Evolutionary conservation across 768 basidiomycete species (phyloP).

Genomic region (Lactarius quietus): DNA sequence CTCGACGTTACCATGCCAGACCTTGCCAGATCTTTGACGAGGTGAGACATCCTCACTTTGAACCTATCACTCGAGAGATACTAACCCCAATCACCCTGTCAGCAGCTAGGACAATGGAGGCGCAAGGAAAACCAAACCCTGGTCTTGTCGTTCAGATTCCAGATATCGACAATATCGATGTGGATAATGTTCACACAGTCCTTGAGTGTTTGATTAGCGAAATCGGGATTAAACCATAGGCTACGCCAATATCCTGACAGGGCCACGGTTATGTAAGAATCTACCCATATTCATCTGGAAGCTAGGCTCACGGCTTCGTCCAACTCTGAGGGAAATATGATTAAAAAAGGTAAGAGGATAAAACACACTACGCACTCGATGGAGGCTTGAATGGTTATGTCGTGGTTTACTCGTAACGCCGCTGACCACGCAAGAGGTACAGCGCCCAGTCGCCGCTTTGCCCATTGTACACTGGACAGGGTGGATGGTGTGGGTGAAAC

Average conservation of each 20-base stretch:
- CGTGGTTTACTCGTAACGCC: background rate
- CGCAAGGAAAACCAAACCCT: background rate
- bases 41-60: background rate
- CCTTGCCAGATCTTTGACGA: background rate
- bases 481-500: background rate
- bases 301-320: background rate
- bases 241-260: slow-evolving; percentile 7
- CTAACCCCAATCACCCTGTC: background rate
- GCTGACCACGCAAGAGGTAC: background rate
- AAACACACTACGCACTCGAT: background rate
- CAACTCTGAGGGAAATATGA: background rate
- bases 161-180: background rate
- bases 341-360: background rate
- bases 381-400: background rate
- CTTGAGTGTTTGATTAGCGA: background rate
- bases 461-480: background rate
- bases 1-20: background rate
- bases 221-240: background rate
- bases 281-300: background rate
- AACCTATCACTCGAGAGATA: slow-evolving; percentile 5
- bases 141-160: slow-evolving; percentile 7
- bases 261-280: background rate
- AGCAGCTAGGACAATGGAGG: background rate
- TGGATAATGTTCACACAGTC: slow-evolving; percentile 5
- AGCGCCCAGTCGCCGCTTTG: background rate